These are phyloP conservation scores for Psidium friedrichsthalianum DNA, from an alignment of 345 rosid species.

Conservation along the genomic window DNA sequence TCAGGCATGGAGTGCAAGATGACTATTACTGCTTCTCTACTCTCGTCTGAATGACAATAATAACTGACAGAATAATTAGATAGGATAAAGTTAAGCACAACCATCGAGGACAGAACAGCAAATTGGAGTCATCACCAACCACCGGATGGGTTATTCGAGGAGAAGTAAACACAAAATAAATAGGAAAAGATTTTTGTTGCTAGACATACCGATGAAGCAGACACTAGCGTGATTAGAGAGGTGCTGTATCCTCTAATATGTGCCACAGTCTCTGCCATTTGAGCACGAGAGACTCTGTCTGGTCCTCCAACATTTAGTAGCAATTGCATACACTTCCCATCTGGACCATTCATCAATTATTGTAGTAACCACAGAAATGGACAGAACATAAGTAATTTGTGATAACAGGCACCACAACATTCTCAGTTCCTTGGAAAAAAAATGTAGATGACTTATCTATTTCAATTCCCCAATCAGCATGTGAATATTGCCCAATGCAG, in stretches of 20 bases:
- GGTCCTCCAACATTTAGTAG: slow-evolving; percentile 81
- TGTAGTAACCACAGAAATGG: not conserved
- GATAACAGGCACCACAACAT: not conserved
- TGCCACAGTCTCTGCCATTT: slow-evolving; percentile 84
- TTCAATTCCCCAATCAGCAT: not conserved
- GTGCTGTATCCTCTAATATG: slow-evolving; percentile 42
- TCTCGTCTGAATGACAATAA: not conserved
- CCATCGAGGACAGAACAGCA: not conserved
- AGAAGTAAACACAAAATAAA: not conserved
- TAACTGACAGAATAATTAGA: not conserved
- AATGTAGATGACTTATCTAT: not conserved
- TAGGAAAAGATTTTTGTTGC: not conserved
- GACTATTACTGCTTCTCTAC: not conserved
- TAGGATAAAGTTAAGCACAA: not conserved
- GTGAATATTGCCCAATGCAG: not conserved
- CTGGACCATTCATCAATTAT: slow-evolving; percentile 20
- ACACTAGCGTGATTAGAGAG: slow-evolving; percentile 52
- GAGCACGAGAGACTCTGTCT: slow-evolving; percentile 73
- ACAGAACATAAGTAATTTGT: not conserved
- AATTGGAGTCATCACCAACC: not conserved
- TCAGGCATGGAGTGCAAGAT: not conserved
- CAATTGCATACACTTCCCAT: slow-evolving; percentile 49
- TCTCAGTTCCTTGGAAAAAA: not conserved
- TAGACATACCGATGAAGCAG: slow-evolving; percentile 59
- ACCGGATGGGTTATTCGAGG: not conserved